phyloP scores from a whole-genome alignment of 106 monocot genomes.

The Dactylorhiza incarnata region DNA sequence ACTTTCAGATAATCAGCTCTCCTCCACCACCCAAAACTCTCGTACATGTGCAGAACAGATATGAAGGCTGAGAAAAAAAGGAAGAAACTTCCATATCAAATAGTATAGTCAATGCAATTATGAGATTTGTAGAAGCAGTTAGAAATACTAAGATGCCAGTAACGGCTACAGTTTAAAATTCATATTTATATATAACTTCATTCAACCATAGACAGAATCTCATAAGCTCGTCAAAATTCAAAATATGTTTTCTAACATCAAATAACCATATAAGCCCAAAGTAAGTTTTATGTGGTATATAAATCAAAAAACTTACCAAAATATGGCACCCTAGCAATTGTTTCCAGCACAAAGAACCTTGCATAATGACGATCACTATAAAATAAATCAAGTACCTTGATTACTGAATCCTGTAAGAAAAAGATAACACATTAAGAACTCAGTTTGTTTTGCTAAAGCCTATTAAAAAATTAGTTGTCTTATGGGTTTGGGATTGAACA shows the following conservation, averaged over 20 bases:
- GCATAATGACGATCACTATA: slow-evolving; percentile 83
- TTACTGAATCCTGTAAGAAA: slow-evolving; percentile 62
- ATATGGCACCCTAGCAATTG: slow-evolving; percentile 96
- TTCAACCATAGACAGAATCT: too few species aligned
- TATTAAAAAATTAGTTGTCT: too few species aligned
- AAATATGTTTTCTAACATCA: not conserved
- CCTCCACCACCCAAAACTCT: slow-evolving; percentile 99
- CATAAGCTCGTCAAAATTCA: not conserved
- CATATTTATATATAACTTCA: too few species aligned
- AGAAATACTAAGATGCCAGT: not conserved
- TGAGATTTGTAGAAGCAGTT: not conserved
- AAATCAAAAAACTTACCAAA: slow-evolving; percentile 52
- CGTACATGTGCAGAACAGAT: slow-evolving; percentile 95
- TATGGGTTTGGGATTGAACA: too few species aligned
- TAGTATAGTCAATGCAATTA: not conserved
- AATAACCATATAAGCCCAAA: not conserved
- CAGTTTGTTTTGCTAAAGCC: not conserved
- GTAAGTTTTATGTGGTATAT: not conserved
- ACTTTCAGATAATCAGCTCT: slow-evolving; percentile 98
- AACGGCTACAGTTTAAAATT: not conserved
- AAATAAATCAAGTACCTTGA: slow-evolving; percentile 61
- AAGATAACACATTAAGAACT: not conserved
- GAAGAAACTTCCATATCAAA: not conserved
- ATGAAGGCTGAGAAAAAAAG: slow-evolving; percentile 58
- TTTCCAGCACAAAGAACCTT: slow-evolving; percentile 95